These are phyloP conservation scores for Corymbia maculata DNA, from an alignment of 345 rosid species.

Conservation along the genomic window DNA sequence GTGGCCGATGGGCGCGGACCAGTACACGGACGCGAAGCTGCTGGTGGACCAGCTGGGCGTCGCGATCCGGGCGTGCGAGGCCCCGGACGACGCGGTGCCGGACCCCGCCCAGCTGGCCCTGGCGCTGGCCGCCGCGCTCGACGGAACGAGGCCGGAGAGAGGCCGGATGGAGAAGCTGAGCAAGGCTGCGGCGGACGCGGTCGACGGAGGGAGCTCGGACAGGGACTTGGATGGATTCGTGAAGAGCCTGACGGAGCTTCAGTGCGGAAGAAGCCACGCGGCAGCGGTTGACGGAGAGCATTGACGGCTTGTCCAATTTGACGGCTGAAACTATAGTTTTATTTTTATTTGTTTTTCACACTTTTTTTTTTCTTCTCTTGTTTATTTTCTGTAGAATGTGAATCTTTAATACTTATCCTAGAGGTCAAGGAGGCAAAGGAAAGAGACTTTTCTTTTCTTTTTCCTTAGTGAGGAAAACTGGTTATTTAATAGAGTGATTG, in stretches of 20 bases:
- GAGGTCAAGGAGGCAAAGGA: too few species aligned
- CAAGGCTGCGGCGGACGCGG: not conserved
- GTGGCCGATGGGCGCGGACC: slow-evolving; percentile 69
- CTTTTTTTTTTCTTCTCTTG: too few species aligned
- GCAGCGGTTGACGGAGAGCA: too few species aligned
- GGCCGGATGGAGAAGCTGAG: slow-evolving; percentile 6
- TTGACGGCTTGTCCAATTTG: not conserved
- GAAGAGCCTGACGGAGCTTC: not conserved
- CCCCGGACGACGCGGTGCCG: slow-evolving; percentile 20
- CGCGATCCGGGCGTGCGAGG: slow-evolving; percentile 40
- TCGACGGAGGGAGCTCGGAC: not conserved
- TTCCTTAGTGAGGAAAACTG: not conserved
- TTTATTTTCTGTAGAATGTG: too few species aligned
- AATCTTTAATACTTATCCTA: too few species aligned
- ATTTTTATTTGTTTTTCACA: too few species aligned
- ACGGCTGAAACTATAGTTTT: not conserved
- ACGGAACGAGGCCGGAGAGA: slow-evolving; percentile 7
- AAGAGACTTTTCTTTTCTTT: not conserved
- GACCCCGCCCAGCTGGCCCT: slow-evolving; percentile 23
- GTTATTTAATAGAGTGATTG: not conserved
- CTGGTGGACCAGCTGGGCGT: slow-evolving; percentile 44
- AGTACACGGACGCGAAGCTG: slow-evolving; percentile 29
- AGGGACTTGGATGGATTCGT: not conserved
- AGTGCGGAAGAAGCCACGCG: not conserved
- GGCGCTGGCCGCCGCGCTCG: slow-evolving; percentile 19